A percentile compares a stretch with the other conserved stretches of the same genome.
phyloP scores from a whole-genome alignment of 2,329 filamentous ascomycete genomes.

The Orbilia ellipsospora region DNA sequence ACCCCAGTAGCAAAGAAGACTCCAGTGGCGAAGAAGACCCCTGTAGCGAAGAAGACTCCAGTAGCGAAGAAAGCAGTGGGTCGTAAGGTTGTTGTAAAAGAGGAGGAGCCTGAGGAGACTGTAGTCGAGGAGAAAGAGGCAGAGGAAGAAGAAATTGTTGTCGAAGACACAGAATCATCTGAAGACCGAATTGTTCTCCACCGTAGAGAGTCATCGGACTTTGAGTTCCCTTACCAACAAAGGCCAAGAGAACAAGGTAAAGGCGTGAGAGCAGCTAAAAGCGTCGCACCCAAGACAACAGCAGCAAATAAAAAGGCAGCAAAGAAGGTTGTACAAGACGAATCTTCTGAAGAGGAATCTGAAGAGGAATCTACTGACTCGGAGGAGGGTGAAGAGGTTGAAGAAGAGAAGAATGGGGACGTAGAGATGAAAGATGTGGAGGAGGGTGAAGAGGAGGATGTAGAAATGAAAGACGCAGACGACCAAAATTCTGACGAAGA shows the following conservation, averaged over 20 bases:
- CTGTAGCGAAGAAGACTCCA: neutral
- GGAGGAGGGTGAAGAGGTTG: neutral
- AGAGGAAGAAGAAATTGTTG: neutral
- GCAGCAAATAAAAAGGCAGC: too few species aligned
- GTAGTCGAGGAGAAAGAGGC: neutral
- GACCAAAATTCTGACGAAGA: neutral
- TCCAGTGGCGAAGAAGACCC: neutral
- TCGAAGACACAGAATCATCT: neutral
- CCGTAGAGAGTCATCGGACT: too few species aligned
- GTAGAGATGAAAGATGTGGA: neutral
- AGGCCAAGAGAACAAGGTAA: too few species aligned
- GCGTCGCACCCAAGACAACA: too few species aligned
- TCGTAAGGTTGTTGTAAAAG: neutral
- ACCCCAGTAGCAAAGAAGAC: neutral
- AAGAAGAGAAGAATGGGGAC: neutral
- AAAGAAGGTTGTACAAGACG: too few species aligned
- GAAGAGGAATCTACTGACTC: neutral
- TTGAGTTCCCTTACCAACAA: too few species aligned
- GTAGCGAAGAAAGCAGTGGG: neutral
- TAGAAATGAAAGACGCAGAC: slow-evolving; percentile 3
- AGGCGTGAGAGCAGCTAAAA: too few species aligned
- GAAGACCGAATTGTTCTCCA: neutral
- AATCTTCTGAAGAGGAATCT: neutral
- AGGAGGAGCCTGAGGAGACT: neutral
- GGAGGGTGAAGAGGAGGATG: slow-evolving; percentile 5